Evolutionary conservation across 192 early-diverging fungal genomes (phyloP).

Genomic region (Linnemannia hyalina): DNA sequence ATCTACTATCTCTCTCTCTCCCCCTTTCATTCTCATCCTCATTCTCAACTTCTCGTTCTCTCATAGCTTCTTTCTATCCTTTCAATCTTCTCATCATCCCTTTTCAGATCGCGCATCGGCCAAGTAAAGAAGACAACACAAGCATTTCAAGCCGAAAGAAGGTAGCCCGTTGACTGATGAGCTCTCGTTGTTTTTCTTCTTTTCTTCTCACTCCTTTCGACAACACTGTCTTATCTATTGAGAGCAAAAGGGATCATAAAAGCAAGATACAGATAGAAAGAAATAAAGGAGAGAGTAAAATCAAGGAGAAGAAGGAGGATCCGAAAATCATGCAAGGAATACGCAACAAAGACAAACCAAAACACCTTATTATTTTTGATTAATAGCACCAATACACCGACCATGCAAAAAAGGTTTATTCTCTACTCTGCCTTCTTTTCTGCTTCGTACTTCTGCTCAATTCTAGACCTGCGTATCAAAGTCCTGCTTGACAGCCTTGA

Average conservation of each 20-base stretch:
- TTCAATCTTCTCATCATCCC: neutral
- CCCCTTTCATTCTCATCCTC: too few species aligned
- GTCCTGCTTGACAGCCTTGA: constrained; percentile 59
- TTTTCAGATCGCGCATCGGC: neutral
- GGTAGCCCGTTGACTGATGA: too few species aligned
- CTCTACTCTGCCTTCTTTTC: neutral
- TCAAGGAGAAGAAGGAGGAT: neutral
- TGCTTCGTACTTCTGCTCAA: neutral
- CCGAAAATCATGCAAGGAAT: neutral
- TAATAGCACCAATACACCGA: neutral
- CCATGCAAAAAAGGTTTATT: neutral
- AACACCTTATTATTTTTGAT: neutral
- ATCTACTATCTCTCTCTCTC: too few species aligned
- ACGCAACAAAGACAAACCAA: neutral
- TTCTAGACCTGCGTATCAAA: constrained; percentile 20
- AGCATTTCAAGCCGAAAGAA: too few species aligned
- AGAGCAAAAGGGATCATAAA: neutral
- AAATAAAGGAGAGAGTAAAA: neutral
- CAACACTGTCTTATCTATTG: neutral
- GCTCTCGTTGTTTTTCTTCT: too few species aligned
- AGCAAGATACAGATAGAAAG: neutral
- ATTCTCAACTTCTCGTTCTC: neutral
- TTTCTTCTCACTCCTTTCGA: too few species aligned
- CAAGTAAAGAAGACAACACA: neutral
- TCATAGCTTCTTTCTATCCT: neutral